These are phyloP conservation scores for Pythium phragmitis DNA, from an alignment of 352 stramenopile species.

Conservation along the genomic window DNA sequence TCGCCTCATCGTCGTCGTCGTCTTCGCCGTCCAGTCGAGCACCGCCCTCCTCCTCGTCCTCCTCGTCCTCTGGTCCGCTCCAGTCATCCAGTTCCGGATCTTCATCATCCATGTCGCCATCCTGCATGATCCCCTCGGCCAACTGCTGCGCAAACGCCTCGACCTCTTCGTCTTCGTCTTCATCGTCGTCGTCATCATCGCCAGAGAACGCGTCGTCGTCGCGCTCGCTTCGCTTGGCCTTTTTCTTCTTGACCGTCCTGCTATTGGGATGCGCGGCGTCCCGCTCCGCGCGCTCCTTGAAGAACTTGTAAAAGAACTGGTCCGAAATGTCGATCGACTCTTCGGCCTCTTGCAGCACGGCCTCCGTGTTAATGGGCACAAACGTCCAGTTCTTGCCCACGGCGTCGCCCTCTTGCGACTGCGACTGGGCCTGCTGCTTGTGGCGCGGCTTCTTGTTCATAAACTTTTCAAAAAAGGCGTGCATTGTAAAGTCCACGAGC, in stretches of 20 bases:
- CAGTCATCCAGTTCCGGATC: conserved; percentile 74
- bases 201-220: conserved; percentile 62
- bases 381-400: conserved; percentile 68
- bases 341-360: conserved; percentile 60
- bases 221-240: conserved; percentile 30
- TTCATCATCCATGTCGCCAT: conserved; percentile 74
- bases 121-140: conserved; percentile 87
- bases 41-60: conserved; percentile 28
- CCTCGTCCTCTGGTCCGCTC: conserved; percentile 49
- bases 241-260: conserved; percentile 40
- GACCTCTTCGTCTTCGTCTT: conserved; percentile 83
- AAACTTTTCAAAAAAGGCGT: conserved; percentile 98
- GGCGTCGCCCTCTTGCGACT: conserved; percentile 6
- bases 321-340: conserved; percentile 77
- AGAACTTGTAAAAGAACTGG: conserved; percentile 95
- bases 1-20: conserved; percentile 45
- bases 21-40: conserved; percentile 43
- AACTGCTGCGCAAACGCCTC: conserved; percentile 89
- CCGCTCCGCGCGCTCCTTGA: conserved; percentile 75
- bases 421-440: conserved; percentile 29
- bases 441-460: conserved; percentile 96
- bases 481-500: conserved; percentile 96
- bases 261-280: conserved; percentile 37
- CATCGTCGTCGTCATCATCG: conserved; percentile 52
- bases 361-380: conserved; percentile 63